These are phyloP conservation scores for Diplodia sapinea DNA, from an alignment of 2,329 filamentous ascomycete species.

Conservation along the genomic window DNA sequence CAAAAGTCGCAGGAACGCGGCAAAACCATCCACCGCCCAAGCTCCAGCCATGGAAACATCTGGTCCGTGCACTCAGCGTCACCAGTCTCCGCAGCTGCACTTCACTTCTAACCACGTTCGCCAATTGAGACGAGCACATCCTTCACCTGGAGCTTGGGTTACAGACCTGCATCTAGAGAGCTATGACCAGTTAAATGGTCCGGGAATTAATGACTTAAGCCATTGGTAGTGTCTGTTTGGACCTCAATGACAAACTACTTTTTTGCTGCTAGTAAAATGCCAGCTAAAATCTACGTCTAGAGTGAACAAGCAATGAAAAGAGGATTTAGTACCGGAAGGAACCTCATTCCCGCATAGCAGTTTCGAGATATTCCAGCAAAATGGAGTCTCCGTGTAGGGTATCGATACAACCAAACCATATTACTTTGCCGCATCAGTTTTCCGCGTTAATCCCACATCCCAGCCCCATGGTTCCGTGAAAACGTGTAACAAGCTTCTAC, in stretches of 20 bases:
- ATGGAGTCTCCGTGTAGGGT: slow-evolving; percentile 3
- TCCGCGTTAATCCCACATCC: neutral
- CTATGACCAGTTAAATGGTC: no score
- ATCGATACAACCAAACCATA: slow-evolving; percentile 8
- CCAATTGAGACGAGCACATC: no score
- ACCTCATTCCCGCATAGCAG: neutral
- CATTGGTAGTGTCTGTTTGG: neutral
- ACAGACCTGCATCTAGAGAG: no score
- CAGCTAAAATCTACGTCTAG: neutral
- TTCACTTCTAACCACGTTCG: no score
- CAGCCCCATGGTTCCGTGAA: neutral
- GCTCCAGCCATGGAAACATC: slow-evolving; percentile 5
- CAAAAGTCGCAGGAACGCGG: slow-evolving; percentile 22
- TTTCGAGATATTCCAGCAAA: neutral
- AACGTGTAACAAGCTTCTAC: neutral
- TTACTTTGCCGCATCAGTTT: neutral
- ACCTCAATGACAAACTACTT: neutral
- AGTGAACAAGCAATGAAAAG: neutral
- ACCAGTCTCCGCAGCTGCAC: no score
- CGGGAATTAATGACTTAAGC: no score
- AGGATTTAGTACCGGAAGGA: neutral
- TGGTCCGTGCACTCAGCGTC: neutral
- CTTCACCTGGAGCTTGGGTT: no score
- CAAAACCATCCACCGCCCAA: slow-evolving; percentile 9
- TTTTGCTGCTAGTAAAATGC: neutral